phyloP scores from a whole-genome alignment of 176 grass and related monocot genomes.

The Bolboschoenus planiculmis region DNA sequence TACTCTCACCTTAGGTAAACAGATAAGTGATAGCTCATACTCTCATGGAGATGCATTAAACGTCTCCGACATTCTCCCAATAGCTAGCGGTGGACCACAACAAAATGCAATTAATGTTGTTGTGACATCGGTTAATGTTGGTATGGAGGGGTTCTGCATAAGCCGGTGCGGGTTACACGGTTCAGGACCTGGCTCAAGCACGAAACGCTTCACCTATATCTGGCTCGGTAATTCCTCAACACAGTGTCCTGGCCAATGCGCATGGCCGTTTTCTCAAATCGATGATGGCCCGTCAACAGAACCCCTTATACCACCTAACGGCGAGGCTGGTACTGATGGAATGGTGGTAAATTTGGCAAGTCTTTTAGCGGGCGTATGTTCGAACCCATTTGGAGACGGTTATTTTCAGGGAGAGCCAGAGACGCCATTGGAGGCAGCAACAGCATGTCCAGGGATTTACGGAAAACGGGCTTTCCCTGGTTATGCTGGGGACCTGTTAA shows the following conservation, averaged over 20 bases:
- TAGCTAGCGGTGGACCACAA: conserved; percentile 12
- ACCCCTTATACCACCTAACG: conserved; percentile 52
- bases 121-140: conserved; percentile 25
- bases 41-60: conserved; percentile 27
- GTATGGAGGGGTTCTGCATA: conserved; percentile 33
- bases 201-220: conserved; percentile 22
- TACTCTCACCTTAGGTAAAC: conserved; percentile 12
- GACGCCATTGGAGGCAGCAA: conserved; percentile 50
- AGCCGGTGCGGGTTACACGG: conserved; percentile 32
- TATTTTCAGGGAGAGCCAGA: conserved; percentile 56
- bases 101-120: conserved; percentile 15
- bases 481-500: conserved; percentile 20
- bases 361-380: conserved; percentile 55
- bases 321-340: conserved; percentile 50
- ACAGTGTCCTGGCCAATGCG: conserved; percentile 43
- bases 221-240: conserved; percentile 32
- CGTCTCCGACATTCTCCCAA: conserved; percentile 6
- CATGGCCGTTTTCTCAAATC: conserved; percentile 61
- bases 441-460: conserved; percentile 29
- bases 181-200: background rate
- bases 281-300: conserved; percentile 16
- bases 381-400: conserved; percentile 59
- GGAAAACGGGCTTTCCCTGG: conserved; percentile 26
- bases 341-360: conserved; percentile 78
- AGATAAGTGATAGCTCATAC: conserved; percentile 14